These are phyloP conservation scores for Ophiostoma novo-ulmi DNA, from an alignment of 2,329 filamentous ascomycete genomes.

Conservation along the genomic window DNA sequence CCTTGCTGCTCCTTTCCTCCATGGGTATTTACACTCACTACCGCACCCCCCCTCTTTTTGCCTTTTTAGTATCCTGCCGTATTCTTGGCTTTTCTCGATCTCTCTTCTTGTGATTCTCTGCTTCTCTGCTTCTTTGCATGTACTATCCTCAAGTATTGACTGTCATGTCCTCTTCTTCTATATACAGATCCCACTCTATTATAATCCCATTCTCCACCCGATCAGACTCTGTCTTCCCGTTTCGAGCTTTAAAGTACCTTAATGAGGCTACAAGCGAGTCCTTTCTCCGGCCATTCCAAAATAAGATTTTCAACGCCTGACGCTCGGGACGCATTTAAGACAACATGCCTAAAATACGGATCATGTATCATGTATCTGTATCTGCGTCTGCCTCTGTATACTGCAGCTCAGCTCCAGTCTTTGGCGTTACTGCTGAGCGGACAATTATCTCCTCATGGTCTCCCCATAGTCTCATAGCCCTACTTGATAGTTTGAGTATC, in stretches of 20 bases:
- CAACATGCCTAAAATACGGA: not conserved
- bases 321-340: not conserved
- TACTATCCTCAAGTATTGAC: not conserved
- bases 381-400: not conserved
- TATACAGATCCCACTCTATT: conserved; percentile 2
- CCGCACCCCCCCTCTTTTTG: conserved; percentile 1
- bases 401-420: not conserved
- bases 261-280: not conserved
- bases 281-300: not conserved
- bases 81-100: not conserved
- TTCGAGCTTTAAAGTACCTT: not conserved
- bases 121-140: not conserved
- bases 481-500: not conserved
- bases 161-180: not conserved
- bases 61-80: not conserved
- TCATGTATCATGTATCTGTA: not conserved
- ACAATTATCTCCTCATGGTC: not conserved
- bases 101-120: not conserved
- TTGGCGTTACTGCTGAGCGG: not conserved
- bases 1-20: not conserved
- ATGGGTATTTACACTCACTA: not conserved
- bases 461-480: conserved; percentile 1
- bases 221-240: conserved; percentile 5
- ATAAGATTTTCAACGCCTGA: not conserved
- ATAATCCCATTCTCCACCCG: not conserved